phyloP scores from a whole-genome alignment of 257 asterid genomes.

The Nicotiana tomentosiformis region DNA sequence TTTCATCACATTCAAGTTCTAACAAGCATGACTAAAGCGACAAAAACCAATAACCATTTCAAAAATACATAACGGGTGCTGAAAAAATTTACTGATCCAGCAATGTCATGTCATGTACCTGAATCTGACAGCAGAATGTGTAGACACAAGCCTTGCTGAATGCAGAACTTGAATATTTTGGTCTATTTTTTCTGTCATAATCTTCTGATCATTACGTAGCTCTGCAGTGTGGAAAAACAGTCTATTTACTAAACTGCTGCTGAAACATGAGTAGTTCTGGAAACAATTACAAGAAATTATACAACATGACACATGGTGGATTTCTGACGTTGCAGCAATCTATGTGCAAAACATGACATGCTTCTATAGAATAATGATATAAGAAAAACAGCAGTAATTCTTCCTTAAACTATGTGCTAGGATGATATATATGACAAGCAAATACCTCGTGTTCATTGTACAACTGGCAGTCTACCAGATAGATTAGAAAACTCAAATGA shows the following conservation, averaged over 20 bases:
- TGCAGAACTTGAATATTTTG: constrained; percentile 63
- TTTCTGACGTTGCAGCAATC: background rate
- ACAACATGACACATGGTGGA: background rate
- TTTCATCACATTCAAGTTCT: too few species aligned
- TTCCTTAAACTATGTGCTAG: background rate
- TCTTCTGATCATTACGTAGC: constrained; percentile 73
- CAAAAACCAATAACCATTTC: too few species aligned
- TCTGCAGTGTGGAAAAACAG: constrained; percentile 32
- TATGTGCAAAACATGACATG: background rate
- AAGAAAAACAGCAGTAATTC: background rate
- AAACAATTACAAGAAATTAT: background rate
- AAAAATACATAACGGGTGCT: too few species aligned
- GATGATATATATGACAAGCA: background rate
- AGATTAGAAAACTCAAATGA: background rate
- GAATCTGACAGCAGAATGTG: too few species aligned
- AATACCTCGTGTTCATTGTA: background rate
- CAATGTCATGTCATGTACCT: too few species aligned
- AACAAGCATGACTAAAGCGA: too few species aligned
- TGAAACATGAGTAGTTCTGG: background rate
- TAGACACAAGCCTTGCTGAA: constrained; percentile 55
- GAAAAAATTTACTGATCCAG: too few species aligned
- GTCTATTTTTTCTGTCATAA: constrained; percentile 66
- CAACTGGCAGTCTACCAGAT: background rate
- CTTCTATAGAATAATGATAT: background rate
- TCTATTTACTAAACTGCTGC: background rate